Evolutionary conservation across 768 basidiomycete species (phyloP), one percentile per base, ranked within the genome.

Genomic region (Chalciporus sphaerocephalus): DNA sequence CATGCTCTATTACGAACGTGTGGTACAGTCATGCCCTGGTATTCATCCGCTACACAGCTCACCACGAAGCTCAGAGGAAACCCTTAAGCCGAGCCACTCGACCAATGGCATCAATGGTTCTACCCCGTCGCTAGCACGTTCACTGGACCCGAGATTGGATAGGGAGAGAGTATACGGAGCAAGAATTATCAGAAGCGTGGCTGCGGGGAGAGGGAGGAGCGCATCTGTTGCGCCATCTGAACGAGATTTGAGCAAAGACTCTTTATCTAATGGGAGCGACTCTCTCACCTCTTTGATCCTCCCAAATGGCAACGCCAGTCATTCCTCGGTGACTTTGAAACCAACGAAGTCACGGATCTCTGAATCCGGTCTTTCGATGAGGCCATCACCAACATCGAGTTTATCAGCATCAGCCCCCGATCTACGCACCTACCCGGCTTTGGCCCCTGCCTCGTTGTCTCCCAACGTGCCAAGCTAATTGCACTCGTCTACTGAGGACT

Each of bases 1-100:
- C 65, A 90, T 99, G 88, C 74, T 97, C 30, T 98, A 91, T 59
- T 99, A 98, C 57, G 95, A 99, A 72, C 78, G 82, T 36, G 71
- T 84, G 23, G 64, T 68, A 55, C 65, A 63, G 59, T 60, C 67
- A 50, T 62, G 52, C 53, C 59, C 62, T 59, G 67, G 56, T 42
- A 52, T 65, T 46, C 60, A 65, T 53, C 58, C 67, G 25, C 54
- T 59, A 51, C 44, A 57, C 50, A 62, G 44, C 51, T 65, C 71
- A 51, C 73, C 69, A 37, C 61, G 69, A 51, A 76, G 74, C 51
- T 83, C 81, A 42, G 80, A 83, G 68, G 83, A 85, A 70, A 85
- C 83, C 40, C 65, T 85, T 46, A 77, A 71, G 60, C 78, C 80
- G 30, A 73, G 76, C 61, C 44, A 48, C 33, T 69, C 55, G 12